Percentiles rank a stretch among this genome's conserved stretches.
phyloP scores from a whole-genome alignment of 441 rosid species.

The Isatis lusitanica region DNA sequence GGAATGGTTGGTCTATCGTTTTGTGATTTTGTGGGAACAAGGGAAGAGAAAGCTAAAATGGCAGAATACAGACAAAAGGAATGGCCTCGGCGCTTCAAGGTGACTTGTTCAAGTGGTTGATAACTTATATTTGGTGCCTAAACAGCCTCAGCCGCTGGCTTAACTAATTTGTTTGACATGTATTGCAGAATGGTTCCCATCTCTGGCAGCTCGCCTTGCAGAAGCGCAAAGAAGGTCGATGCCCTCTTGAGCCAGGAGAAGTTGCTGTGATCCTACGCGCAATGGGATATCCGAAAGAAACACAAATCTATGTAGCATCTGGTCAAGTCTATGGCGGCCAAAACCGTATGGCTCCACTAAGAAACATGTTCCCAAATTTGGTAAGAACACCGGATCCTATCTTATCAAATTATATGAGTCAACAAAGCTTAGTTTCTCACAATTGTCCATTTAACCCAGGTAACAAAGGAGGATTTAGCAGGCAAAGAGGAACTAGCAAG shows the following conservation, averaged over 20 bases:
- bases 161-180: not conserved
- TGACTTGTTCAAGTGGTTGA: slow-evolving; percentile 27
- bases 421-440: not conserved
- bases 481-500: slow-evolving; percentile 69
- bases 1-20: slow-evolving; percentile 98
- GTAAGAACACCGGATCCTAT: slow-evolving; percentile 33
- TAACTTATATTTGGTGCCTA: not conserved
- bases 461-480: slow-evolving; percentile 94
- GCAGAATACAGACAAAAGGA: slow-evolving; percentile 91
- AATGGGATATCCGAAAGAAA: slow-evolving; percentile 97
- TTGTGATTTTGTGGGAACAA: slow-evolving; percentile 95
- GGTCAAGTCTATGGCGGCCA: slow-evolving; percentile 99
- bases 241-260: slow-evolving; percentile 99
- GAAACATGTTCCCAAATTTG: slow-evolving; percentile 97
- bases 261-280: slow-evolving; percentile 96
- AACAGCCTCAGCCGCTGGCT: not conserved
- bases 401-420: not conserved
- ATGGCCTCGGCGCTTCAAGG: slow-evolving; percentile 99
- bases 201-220: slow-evolving; percentile 92
- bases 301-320: slow-evolving; percentile 98
- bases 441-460: slow-evolving; percentile 46
- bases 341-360: slow-evolving; percentile 96
- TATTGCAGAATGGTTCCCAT: slow-evolving; percentile 91
- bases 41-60: slow-evolving; percentile 96
- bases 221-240: slow-evolving; percentile 97